A percentile compares a stretch with the other conserved stretches of the same genome.
Conservation (phyloP, 768 basidiomycete genomes). For the Cyathus striatus region DNA sequence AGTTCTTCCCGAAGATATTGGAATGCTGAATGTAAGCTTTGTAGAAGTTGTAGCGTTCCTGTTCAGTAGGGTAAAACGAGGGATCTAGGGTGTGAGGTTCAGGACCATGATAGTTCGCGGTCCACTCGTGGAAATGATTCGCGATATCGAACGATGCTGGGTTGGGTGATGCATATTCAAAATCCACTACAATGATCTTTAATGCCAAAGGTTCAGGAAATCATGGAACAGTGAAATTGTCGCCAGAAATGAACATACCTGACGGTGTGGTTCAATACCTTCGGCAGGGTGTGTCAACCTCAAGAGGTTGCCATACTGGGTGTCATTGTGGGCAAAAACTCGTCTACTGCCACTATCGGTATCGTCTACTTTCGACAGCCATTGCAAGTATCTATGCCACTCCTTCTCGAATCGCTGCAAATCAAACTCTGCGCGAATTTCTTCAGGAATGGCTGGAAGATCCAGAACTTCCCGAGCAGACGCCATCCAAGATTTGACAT, state of each 20-base stretch:
- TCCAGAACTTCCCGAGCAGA: constrained; percentile 72
- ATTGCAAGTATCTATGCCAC: constrained; percentile 67
- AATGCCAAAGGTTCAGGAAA: not conserved
- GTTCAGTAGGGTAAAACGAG: constrained; percentile 63
- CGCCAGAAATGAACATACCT: constrained; percentile 38
- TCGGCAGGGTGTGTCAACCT: constrained; percentile 54
- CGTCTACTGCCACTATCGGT: constrained; percentile 54
- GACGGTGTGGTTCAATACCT: constrained; percentile 67
- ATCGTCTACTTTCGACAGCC: constrained; percentile 61
- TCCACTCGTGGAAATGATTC: constrained; percentile 98
- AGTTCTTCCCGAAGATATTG: constrained; percentile 25
- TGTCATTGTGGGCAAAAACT: constrained; percentile 90
- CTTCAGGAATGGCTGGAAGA: constrained; percentile 44
- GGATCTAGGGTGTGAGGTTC: constrained; percentile 63
- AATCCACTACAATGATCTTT: constrained; percentile 93
- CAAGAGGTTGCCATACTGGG: constrained; percentile 93
- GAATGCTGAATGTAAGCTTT: constrained; percentile 68
- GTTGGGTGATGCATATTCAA: constrained; percentile 94
- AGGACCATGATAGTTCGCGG: constrained; percentile 76
- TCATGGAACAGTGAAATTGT: not conserved
- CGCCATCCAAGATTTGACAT: constrained; percentile 67
- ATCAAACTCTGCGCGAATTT: constrained; percentile 51
- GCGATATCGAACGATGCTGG: constrained; percentile 94
- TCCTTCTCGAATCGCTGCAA: constrained; percentile 56
- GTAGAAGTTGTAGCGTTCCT: constrained; percentile 82